Percentiles rank a stretch among this genome's conserved stretches.
Evolutionary conservation across 306 rosid species (phyloP).

Genomic region (Lathyrus aphaca): DNA sequence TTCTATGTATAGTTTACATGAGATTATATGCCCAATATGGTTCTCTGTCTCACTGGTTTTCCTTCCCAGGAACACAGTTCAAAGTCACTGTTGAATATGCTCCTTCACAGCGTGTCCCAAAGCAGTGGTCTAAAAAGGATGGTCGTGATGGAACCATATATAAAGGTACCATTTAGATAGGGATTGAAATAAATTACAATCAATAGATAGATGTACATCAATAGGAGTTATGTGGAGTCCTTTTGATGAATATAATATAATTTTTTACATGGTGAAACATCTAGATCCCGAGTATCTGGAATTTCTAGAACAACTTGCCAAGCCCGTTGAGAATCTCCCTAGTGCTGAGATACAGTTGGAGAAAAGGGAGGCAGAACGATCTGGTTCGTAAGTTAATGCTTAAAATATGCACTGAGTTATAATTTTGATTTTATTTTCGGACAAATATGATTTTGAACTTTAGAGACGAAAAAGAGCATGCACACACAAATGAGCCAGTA

Average conservation of each 20-base stretch:
- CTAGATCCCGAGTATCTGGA: constrained; percentile 77
- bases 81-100: constrained; percentile 74
- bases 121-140: constrained; percentile 61
- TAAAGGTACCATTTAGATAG: constrained; percentile 49
- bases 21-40: neutral
- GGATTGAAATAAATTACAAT: constrained; percentile 16
- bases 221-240: constrained; percentile 36
- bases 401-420: constrained; percentile 12
- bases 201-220: too few relatives aligned
- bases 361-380: constrained; percentile 74
- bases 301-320: constrained; percentile 68
- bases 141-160: constrained; percentile 74
- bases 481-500: constrained; percentile 2
- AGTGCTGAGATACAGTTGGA: constrained; percentile 83
- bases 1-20: too few relatives aligned
- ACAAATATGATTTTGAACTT: neutral
- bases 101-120: constrained; percentile 81
- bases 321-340: constrained; percentile 82
- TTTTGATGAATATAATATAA: constrained; percentile 42
- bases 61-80: constrained; percentile 61
- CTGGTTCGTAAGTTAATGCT: constrained; percentile 55
- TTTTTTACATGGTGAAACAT: constrained; percentile 53
- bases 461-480: neutral
- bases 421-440: neutral
- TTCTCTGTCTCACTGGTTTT: constrained; percentile 22